Percentiles rank a stretch among this genome's conserved stretches.
Evolutionary conservation across 2,329 filamentous ascomycete species (phyloP).

Genomic region (Trichoderma arundinaceum): DNA sequence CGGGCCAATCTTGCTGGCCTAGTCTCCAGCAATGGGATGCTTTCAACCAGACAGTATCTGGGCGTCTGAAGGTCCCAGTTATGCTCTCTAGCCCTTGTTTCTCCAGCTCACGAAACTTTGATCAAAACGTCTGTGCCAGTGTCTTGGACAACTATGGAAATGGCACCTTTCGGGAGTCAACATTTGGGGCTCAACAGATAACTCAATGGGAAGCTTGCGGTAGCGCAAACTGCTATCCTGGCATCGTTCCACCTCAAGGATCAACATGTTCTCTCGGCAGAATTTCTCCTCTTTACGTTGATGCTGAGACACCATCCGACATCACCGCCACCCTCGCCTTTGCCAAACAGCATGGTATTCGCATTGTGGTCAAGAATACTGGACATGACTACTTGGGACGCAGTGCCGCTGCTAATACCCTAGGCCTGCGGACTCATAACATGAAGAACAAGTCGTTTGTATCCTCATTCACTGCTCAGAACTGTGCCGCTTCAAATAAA

Average conservation of each 20-base stretch:
- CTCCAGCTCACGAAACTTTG: constrained; percentile 7
- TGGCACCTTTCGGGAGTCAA: constrained; percentile 2
- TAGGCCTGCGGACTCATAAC: constrained; percentile 48
- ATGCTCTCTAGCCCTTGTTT: constrained; percentile 56
- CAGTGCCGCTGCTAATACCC: constrained; percentile 46
- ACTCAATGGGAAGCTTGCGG: constrained; percentile 14
- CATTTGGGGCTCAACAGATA: background rate
- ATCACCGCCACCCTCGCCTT: constrained; percentile 43
- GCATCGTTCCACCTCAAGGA: background rate
- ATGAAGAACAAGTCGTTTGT: constrained; percentile 40
- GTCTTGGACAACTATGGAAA: constrained; percentile 7
- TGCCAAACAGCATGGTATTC: constrained; percentile 46
- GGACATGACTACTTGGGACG: constrained; percentile 44
- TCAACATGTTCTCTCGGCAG: constrained; percentile 13
- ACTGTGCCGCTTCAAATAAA: constrained; percentile 9
- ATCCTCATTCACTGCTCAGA: constrained; percentile 40
- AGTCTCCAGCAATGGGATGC: constrained; percentile 49
- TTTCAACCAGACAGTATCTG: constrained; percentile 58
- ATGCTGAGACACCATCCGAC: background rate
- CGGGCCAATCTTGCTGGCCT: constrained; percentile 54
- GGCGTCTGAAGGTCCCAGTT: constrained; percentile 56
- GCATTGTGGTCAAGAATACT: constrained; percentile 46
- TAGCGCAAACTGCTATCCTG: constrained; percentile 17
- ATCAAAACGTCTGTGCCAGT: background rate
- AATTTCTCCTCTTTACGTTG: constrained; percentile 16